These are phyloP conservation scores for Pestalotiopsis sp. DNA, from an alignment of 2,329 filamentous ascomycete species.

Conservation along the genomic window DNA sequence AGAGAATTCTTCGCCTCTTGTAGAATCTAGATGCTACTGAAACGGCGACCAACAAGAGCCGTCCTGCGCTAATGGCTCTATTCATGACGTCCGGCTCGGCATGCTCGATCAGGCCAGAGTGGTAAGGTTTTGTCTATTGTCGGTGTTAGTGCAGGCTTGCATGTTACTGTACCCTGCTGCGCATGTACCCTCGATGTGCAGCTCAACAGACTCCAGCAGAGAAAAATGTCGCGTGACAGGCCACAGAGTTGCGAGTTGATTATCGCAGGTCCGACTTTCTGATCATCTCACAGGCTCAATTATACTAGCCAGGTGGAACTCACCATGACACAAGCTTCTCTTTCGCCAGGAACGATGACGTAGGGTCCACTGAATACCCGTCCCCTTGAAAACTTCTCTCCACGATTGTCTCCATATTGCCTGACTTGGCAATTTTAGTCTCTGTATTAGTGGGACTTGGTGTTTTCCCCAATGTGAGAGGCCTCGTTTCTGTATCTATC, in stretches of 20 bases:
- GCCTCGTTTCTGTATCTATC: neutral
- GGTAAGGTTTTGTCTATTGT: neutral
- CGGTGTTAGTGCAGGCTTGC: neutral
- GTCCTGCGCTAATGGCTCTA: neutral
- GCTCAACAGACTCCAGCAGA: neutral
- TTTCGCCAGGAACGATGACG: constrained; percentile 6
- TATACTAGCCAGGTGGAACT: neutral
- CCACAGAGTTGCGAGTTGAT: neutral
- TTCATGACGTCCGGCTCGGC: neutral
- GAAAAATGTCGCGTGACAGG: neutral
- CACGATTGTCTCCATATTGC: constrained; percentile 2
- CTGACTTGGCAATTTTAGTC: constrained; percentile 4
- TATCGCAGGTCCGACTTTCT: neutral
- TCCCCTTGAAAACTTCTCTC: constrained; percentile 8
- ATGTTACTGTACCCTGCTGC: neutral
- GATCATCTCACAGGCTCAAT: constrained; percentile 1
- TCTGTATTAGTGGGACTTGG: neutral
- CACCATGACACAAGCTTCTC: constrained; percentile 5
- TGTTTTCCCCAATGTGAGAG: neutral
- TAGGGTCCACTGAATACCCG: constrained; percentile 12
- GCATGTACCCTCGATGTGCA: neutral
- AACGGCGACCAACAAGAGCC: neutral
- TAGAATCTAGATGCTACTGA: neutral
- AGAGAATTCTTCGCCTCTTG: neutral
- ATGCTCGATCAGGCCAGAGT: neutral